Evolutionary conservation across 1,284 basidiomycete genomes (phyloP).

Genomic region (Cerrena zonata): DNA sequence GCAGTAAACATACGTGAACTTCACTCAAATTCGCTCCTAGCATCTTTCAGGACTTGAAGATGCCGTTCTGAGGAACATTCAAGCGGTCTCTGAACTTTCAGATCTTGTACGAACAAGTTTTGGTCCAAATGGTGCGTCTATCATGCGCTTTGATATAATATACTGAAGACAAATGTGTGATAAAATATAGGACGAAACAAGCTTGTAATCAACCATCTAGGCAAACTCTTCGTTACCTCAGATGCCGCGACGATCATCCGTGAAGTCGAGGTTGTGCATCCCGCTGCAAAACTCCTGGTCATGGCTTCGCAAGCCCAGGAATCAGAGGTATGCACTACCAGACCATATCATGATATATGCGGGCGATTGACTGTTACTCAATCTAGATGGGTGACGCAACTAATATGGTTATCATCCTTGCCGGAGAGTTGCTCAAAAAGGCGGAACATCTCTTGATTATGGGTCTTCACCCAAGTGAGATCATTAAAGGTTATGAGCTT

Average conservation of each 20-base stretch:
- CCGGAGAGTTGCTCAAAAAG: slow-evolving; percentile 92
- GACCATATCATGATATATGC: slow-evolving; percentile 13
- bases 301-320: slow-evolving; percentile 98
- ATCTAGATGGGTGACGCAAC: slow-evolving; percentile 91
- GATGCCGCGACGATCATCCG: slow-evolving; percentile 99
- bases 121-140: slow-evolving; percentile 81
- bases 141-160: not conserved
- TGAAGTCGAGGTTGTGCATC: slow-evolving; percentile 97
- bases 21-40: slow-evolving; percentile 34
- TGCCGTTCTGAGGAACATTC: slow-evolving; percentile 90
- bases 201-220: slow-evolving; percentile 93
- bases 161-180: not conserved
- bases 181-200: slow-evolving; percentile 78
- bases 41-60: slow-evolving; percentile 88
- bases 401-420: slow-evolving; percentile 91
- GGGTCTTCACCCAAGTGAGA: slow-evolving; percentile 93
- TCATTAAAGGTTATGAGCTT: slow-evolving; percentile 93
- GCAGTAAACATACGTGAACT: not conserved
- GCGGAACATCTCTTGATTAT: slow-evolving; percentile 90
- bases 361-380: too few relatives aligned
- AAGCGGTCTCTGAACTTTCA: slow-evolving; percentile 89
- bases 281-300: slow-evolving; percentile 93
- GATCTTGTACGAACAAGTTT: slow-evolving; percentile 95
- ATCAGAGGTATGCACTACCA: slow-evolving; percentile 66
- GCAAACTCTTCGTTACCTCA: slow-evolving; percentile 92